Base-by-base conservation (phyloP, 768 basidiomycete genomes). In the Suillus spraguei region DNA sequence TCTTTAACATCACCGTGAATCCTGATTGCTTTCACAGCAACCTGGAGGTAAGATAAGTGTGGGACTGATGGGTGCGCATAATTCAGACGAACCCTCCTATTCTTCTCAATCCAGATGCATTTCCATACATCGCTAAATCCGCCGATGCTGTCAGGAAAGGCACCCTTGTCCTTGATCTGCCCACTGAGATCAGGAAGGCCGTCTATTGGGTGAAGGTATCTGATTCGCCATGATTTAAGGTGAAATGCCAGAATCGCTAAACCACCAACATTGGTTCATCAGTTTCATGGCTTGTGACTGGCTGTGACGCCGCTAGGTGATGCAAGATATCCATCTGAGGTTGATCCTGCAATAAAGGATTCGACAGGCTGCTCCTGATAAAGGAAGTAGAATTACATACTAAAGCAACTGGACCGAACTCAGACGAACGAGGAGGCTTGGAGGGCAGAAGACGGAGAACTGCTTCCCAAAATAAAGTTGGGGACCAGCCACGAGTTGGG, bases 51-150 rank as follows among this genome's bases (percentile, higher is more conserved):
- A 24, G 16, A 17, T 10, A 38, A 7, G 38, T 39, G 24, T 39
- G 55, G 2, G 38, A 28, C 17, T 10, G 24, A 41, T 11, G 14
- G 22, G 16, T 28, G 28, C 28, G 28, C 8, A 6, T 1, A 28
- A 28, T 28, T 28, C 36, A 28, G 10, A 58, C 38, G 3, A 41
- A 41, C 56, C 38, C 0, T 39, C 10, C 0, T 28, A 28, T 58
- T 20, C 22, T 58, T 28, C 24, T 11, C 5, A 20, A 38, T 10
- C 79, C 78, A 80, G 7, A 69, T 67, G 2, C 77, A 79, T 59
- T 70, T 77, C 77, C 77, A 82, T 20, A 82, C 75, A 67, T 82
- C 81, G 16, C 79, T 76, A 65, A 80, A 82, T 13, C 80, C 81
- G 9, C 81, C 81, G 64, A 78, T 77, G 0, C 79, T 79, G 53